Conservation (phyloP, 1,284 basidiomycete genomes). For the Microbotryum violaceum region DNA sequence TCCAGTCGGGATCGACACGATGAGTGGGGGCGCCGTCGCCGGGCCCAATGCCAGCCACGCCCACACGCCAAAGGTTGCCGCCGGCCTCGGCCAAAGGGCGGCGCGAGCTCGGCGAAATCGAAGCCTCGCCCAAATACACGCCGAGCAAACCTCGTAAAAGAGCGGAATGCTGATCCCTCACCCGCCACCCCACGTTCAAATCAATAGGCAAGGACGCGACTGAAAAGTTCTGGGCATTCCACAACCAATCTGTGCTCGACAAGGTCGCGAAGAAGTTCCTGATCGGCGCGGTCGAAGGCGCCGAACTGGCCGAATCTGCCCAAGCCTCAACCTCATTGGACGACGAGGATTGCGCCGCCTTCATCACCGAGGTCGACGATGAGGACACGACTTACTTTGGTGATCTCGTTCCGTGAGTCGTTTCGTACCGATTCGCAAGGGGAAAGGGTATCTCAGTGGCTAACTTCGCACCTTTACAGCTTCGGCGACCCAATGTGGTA, state of each 20-base stretch:
- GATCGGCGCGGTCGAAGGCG: slow-evolving; percentile 17
- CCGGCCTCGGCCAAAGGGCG: background rate
- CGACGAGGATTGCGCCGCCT: background rate
- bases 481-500: slow-evolving; percentile 34
- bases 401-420: slow-evolving; percentile 14
- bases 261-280: slow-evolving; percentile 15
- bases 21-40: no score
- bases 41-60: background rate
- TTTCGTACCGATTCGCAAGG: background rate
- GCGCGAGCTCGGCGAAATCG: background rate
- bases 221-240: slow-evolving; percentile 24
- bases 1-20: no score
- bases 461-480: no score
- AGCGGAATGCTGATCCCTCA: no score
- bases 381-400: slow-evolving; percentile 30
- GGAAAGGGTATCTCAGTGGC: background rate
- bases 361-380: slow-evolving; percentile 4
- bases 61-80: background rate
- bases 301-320: background rate
- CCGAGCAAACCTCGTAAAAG: slow-evolving; percentile 14
- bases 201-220: slow-evolving; percentile 16
- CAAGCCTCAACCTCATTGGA: slow-evolving; percentile 1
- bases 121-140: slow-evolving; percentile 5
- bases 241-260: slow-evolving; percentile 17
- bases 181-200: background rate